Base-by-base conservation (phyloP, 345 rosid genomes). In the Physaria fendleri region DNA sequence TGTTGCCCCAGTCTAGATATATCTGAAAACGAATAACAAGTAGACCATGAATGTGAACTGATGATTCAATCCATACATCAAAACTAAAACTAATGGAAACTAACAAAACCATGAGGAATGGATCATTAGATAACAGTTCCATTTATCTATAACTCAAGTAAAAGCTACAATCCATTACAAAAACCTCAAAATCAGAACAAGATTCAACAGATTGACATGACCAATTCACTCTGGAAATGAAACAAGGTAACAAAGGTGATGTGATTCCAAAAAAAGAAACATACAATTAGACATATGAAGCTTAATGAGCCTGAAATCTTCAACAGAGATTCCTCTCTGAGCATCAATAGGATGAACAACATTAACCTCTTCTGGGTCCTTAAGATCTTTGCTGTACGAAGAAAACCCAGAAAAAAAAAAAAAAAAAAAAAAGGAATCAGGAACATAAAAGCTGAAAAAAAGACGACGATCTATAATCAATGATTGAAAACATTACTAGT, bases 241-340 rank as follows among this genome's bases (percentile, higher is more conserved):
- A 33, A 32, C 30, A 28, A 28, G 30, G 33, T 5, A 29, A 29
- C 9, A 9, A 29, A 29, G 9, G 11, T 9, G 11, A 10, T 32
- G 12, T 1, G 4, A 28, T 7, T 7, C 8, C 8, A 28, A 32
- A 32, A n/a, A n/a, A n/a, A n/a, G n/a, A n/a, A n/a, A n/a, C 82
- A 41, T 82, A 93, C 97, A 83, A 56, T 61, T 85, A 39, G 90
- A 71, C 95, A 89, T 87, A 14, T 89, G 97, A 74, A 78, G 71
- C 78, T 89, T 89, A 30, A 89, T 83, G 64, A 93, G 78, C 77
- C 83, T 93, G 77, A 87, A 83, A 59, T 93, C 97, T 41, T 93
- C 99, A 43, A 83, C 73, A 48, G 84, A 82, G 56, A 89, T 70
- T 48, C 99, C 92, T 68, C 76, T 93, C 23, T 87, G 91, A 68